Conservation (phyloP, 352 stramenopile species). For the Aphanomyces cochlioides region DNA sequence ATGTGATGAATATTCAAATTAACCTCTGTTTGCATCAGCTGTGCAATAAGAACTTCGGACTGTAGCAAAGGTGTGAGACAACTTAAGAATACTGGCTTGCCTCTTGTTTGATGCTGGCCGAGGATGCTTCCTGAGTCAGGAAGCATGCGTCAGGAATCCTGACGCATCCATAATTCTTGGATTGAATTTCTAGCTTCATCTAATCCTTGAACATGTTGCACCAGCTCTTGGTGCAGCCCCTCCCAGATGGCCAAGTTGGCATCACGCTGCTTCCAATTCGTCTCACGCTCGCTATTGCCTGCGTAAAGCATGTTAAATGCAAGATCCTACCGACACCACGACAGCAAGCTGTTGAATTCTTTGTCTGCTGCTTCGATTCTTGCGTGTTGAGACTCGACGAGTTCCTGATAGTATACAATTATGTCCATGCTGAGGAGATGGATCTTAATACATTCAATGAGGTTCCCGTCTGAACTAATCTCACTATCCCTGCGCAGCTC, state of each 20-base stretch:
- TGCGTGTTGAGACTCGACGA: conserved; percentile 20
- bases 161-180: not conserved
- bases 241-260: not conserved
- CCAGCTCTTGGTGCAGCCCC: conserved; percentile 3
- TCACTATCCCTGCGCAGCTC: no score
- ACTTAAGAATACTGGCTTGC: conserved; percentile 1
- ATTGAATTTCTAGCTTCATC: conserved; percentile 1
- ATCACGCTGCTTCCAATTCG: conserved; percentile 2
- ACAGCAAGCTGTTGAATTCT: conserved; percentile 16
- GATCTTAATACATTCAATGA: no score
- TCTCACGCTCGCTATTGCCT: conserved; percentile 17
- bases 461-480: no score
- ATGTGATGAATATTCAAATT: no score
- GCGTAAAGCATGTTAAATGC: not conserved
- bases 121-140: no score
- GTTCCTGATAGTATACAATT: not conserved
- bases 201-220: conserved; percentile 9
- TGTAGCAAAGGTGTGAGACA: not conserved
- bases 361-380: not conserved
- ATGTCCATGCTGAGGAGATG: not conserved
- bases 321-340: conserved; percentile 21
- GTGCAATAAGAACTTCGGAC: no score
- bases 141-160: no score
- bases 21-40: no score
- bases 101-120: no score